A percentile compares a stretch with the other conserved stretches of the same genome.
Evolutionary conservation across 2,329 filamentous ascomycete species (phyloP).

Genomic region (Coniochaeta pulveracea): DNA sequence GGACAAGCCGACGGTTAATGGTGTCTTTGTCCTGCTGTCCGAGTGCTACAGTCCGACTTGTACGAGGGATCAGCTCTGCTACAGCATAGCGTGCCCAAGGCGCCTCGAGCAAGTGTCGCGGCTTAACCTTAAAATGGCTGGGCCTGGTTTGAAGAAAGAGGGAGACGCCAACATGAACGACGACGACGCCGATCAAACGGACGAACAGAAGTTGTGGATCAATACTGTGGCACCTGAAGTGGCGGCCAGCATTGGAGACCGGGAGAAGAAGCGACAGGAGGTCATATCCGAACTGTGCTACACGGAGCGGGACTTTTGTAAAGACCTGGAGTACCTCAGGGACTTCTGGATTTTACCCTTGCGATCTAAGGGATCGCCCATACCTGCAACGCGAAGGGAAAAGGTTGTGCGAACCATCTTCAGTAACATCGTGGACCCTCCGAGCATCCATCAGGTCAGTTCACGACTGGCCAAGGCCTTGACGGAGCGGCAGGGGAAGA

Average conservation of each 20-base stretch:
- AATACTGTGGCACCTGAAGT: conserved; percentile 95
- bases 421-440: conserved; percentile 79
- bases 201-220: conserved; percentile 98
- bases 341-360: conserved; percentile 98
- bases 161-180: conserved; percentile 52
- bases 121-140: conserved; percentile 75
- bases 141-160: conserved; percentile 68
- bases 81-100: conserved; percentile 93
- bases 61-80: conserved; percentile 88
- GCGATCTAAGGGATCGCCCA: conserved; percentile 70
- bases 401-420: conserved; percentile 92
- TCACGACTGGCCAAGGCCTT: conserved; percentile 78
- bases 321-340: conserved; percentile 91
- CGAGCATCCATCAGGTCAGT: conserved; percentile 79
- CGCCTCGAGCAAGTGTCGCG: conserved; percentile 90
- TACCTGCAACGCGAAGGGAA: conserved; percentile 77
- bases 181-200: conserved; percentile 71
- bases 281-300: conserved; percentile 98
- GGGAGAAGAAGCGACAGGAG: conserved; percentile 94
- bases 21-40: conserved; percentile 89
- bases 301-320: conserved; percentile 96
- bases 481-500: conserved; percentile 82
- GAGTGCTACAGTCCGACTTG: conserved; percentile 98
- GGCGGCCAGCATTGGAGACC: conserved; percentile 77
- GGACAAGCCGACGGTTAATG: conserved; percentile 66